Evolutionary conservation across 495 filamentous ascomycete species (phyloP), one percentile per base, ranked within the genome.

Genomic region (Penicillium crystallinum): DNA sequence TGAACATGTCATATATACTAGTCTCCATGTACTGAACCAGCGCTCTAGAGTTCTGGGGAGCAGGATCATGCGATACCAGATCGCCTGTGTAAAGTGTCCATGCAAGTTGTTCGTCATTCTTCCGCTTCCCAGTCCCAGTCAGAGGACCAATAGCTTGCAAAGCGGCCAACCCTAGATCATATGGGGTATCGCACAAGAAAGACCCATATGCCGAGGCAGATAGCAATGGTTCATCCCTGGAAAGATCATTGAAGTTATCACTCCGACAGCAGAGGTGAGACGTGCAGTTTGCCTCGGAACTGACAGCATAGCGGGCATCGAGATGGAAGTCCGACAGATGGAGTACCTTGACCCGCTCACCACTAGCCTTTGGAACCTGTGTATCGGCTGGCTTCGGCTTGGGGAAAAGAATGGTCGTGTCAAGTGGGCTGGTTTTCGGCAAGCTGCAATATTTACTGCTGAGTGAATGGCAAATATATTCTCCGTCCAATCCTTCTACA

Each of bases 261-360:
- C 43, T 61, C 39, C 81, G 70, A 51, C 81, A 84, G 61, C 81
- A 84, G 47, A 84, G 54, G 4, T 70, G 60, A 1, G 68, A 58
- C 5, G 76, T 66, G 62, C 81, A 83, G 55, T 82, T 78, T 18
- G 77, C 79, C 54, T 85, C 81, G 0, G 79, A 76, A 5, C 66
- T 71, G 46, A 77, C 76, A 8, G 68, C 61, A 59, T 81, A 83
- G 36, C 81, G 66, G 17, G 81, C 74, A 68, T 84, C 81, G 6
- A 84, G 65, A 55, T 84, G 81, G 37, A 83, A 74, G 52, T 85
- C 81, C 0, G 78, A 81, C 54, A 85, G 51, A 59, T 84, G 81
- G 9, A 82, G 63, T 4, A 85, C 80, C 58, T 83, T 83, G 43
- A 80, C 71, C 2, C 74, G 67, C 60, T 80, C 66, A 0, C 80